Base-by-base conservation (phyloP, 495 filamentous ascomycete species). In the Penicillium flavigenum region DNA sequence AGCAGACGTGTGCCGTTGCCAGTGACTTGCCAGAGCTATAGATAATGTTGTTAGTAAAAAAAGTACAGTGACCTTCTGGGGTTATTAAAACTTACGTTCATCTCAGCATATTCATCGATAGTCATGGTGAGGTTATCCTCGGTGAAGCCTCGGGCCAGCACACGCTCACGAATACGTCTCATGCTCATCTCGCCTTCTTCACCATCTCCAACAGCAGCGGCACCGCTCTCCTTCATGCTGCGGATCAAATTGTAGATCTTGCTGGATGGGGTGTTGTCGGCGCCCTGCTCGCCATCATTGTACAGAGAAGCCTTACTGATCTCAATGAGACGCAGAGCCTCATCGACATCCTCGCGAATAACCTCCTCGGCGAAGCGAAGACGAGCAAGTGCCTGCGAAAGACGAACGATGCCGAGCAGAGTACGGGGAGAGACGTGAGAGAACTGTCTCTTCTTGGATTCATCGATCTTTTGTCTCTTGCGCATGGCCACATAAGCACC, bases 121-220 rank as follows among this genome's bases (percentile, higher is more conserved):
- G 91, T 88, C 59, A 82, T 82, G 49, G 86, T 80, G 73, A 96
- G 88, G 69, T 98, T 92, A 74, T 96, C 89, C 61, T 91, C 88
- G 5, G 95, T 98, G 65, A 98, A 98, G 9, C 95, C 95, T 81
- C 96, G 97, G 27, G 91, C 94, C 61, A 98, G 79, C 27, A 98
- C 91, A 42, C 94, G 70, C 67, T 98, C 92, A 62, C 91, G 81
- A 36, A 98, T 89, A 69, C 88, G 88, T 58, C 87, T 79, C 79
- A 98, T 80, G 72, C 87, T 93, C 60, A 98, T 71, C 73, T 95
- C 91, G 4, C 90, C 87, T 5, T 85, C 75, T 4, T 84, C 81
- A 1, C 84, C 86, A 59, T 86, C 88, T 31, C 84, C 88, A 20
- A 83, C 81, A 19, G 88, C 88, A 22, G 88, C 91, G 32, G 90